phyloP scores from a whole-genome alignment of 2,329 filamentous ascomycete species.

The Trichoderma endophyticum region DNA sequence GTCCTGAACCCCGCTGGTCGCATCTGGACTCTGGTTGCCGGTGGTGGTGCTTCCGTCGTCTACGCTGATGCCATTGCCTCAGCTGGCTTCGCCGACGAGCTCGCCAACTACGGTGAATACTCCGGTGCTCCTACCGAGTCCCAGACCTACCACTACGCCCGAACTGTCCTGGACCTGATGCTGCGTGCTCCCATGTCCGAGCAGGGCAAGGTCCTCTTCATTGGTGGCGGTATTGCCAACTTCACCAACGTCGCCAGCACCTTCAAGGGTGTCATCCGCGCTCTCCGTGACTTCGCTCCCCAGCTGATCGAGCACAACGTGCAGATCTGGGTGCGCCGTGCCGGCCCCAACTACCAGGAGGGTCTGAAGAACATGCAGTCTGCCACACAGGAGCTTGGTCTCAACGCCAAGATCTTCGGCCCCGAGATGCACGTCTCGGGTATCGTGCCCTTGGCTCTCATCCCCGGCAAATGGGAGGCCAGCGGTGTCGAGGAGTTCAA shows the following conservation, averaged over 20 bases:
- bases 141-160: slow-evolving; percentile 98
- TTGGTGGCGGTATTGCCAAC: slow-evolving; percentile 99
- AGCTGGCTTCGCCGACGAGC: slow-evolving; percentile 88
- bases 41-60: slow-evolving; percentile 98
- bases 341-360: slow-evolving; percentile 98
- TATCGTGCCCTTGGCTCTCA: slow-evolving; percentile 88
- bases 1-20: slow-evolving; percentile 88
- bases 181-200: slow-evolving; percentile 80
- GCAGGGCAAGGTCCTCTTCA: slow-evolving; percentile 98
- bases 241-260: slow-evolving; percentile 99
- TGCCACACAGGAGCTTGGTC: slow-evolving; percentile 86
- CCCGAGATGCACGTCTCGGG: slow-evolving; percentile 95
- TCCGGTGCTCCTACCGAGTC: slow-evolving; percentile 98
- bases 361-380: slow-evolving; percentile 99
- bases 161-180: slow-evolving; percentile 95
- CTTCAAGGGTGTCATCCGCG: slow-evolving; percentile 99
- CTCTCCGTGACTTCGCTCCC: slow-evolving; percentile 83
- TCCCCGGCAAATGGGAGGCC: slow-evolving; percentile 62
- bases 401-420: slow-evolving; percentile 64
- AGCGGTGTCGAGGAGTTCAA: slow-evolving; percentile 61
- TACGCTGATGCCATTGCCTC: slow-evolving; percentile 99
- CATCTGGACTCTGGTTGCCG: slow-evolving; percentile 97
- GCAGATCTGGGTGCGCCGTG: slow-evolving; percentile 89
- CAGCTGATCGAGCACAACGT: slow-evolving; percentile 93
- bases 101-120: slow-evolving; percentile 99